Base-by-base conservation (phyloP, 345 rosid species). In the Boechera retrofracta region DNA sequence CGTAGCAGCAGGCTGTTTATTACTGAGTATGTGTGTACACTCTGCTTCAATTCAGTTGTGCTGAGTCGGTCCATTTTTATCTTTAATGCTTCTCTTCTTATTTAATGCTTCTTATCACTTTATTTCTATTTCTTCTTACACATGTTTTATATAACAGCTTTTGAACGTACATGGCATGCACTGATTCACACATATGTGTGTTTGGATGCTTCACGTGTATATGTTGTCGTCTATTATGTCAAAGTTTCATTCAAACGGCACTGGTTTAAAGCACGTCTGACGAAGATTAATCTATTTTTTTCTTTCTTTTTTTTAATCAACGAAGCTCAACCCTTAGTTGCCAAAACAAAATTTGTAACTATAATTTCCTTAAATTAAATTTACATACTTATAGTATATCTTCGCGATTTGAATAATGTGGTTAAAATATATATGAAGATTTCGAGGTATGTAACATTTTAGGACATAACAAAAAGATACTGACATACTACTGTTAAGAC, bases 81-180 rank as follows among this genome's bases (percentile, higher is more conserved):
- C 52, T 36, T 18, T 41, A 6, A 6, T 42, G 11, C 2, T 28
- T 54, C 36, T 32, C 44, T 35, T 65, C 1, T 53, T 10, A 7
- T 75, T 57, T 10, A 33, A 36, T 67, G 64, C 12, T 55, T 69
- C 39, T 47, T 53, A 33, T 72, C 60, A 71, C 45, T 36, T 71
- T 75, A 31, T 65, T 57, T 55, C 33, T 33, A 13, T 42, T 39
- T 71, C 24, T 38, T 67, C 68, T 67, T 51, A 66, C 72, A 67
- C 59, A 66, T 66, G 76, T 28, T 64, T 66, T 6, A 48, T 6
- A 48, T 28, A 6, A 49, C 77, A 71, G 77, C 63, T 58, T 77
- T 71, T 7, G 6, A 41, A 72, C 77, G 73, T 77, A 72, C 63
- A 78, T 72, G 24, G 26, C 77, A 72, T 78, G 77, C 81, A 77